Conservation (phyloP, 2,329 filamentous ascomycete genomes). For the Corinectria fuckeliana region DNA sequence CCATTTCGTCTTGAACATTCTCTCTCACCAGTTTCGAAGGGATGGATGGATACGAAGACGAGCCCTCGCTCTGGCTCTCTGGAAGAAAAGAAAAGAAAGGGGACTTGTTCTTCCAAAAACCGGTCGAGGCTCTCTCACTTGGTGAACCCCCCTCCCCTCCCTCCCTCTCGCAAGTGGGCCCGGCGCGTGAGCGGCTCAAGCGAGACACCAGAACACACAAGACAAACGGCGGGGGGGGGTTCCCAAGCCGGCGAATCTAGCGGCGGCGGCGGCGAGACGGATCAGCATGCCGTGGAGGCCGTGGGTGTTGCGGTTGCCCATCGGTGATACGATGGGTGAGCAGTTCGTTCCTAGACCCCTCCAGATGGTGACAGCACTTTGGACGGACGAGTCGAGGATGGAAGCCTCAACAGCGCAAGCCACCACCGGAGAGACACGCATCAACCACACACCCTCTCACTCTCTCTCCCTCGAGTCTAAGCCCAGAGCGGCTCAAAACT, state of each 20-base stretch:
- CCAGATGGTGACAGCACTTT: no score
- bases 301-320: no score
- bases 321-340: no score
- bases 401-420: neutral
- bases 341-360: neutral
- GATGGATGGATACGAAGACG: neutral
- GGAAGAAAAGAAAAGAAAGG: no score
- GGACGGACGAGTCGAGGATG: neutral
- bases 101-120: neutral
- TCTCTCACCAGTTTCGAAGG: neutral
- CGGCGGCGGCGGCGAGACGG: neutral
- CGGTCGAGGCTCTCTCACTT: conserved; percentile 6
- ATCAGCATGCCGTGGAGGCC: neutral
- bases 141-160: neutral
- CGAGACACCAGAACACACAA: no score
- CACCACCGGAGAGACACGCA: neutral
- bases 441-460: neutral
- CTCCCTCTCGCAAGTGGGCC: conserved; percentile 18
- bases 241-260: conserved; percentile 11
- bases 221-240: neutral
- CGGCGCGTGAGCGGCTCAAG: conserved; percentile 28
- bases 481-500: conserved; percentile 32
- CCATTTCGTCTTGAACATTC: neutral
- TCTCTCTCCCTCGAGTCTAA: no score
- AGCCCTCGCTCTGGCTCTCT: no score